phyloP scores from a whole-genome alignment of 495 filamentous ascomycete genomes.

The Penicillium manginii region DNA sequence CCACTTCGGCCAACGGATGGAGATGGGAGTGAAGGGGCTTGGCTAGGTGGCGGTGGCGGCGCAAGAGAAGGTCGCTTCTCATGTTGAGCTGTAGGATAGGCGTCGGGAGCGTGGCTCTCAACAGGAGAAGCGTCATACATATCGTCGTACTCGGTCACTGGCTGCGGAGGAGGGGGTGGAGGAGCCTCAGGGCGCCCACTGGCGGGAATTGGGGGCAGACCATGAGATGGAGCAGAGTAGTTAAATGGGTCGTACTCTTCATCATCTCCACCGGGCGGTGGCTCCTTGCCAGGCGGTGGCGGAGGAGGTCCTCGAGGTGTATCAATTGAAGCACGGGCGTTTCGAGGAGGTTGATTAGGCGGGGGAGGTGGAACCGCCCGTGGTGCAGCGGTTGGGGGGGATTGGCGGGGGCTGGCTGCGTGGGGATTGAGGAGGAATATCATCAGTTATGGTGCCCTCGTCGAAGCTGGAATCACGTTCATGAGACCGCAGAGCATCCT shows the following conservation, averaged over 20 bases:
- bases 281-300: conserved; percentile 47
- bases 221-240: conserved; percentile 57
- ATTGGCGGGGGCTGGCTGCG: conserved; percentile 60
- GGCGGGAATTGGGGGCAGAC: conserved; percentile 26
- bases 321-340: conserved; percentile 61
- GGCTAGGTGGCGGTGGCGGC: conserved; percentile 34
- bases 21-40: conserved; percentile 46
- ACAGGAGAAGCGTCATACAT: conserved; percentile 59
- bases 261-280: conserved; percentile 52
- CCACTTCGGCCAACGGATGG: conserved; percentile 47
- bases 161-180: conserved; percentile 35
- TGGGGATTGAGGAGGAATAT: conserved; percentile 52
- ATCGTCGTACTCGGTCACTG: conserved; percentile 46
- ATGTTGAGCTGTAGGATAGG: conserved; percentile 46
- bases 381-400: conserved; percentile 54
- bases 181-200: conserved; percentile 33
- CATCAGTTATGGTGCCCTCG: conserved; percentile 57
- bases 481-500: conserved; percentile 88
- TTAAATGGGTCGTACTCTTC: conserved; percentile 78
- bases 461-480: conserved; percentile 74
- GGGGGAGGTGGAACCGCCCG: conserved; percentile 59
- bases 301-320: conserved; percentile 73
- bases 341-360: conserved; percentile 52
- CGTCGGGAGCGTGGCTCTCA: conserved; percentile 44
- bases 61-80: conserved; percentile 34